These are phyloP conservation scores for Claviceps monticola DNA, from an alignment of 2,329 filamentous ascomycete genomes.

Conservation along the genomic window DNA sequence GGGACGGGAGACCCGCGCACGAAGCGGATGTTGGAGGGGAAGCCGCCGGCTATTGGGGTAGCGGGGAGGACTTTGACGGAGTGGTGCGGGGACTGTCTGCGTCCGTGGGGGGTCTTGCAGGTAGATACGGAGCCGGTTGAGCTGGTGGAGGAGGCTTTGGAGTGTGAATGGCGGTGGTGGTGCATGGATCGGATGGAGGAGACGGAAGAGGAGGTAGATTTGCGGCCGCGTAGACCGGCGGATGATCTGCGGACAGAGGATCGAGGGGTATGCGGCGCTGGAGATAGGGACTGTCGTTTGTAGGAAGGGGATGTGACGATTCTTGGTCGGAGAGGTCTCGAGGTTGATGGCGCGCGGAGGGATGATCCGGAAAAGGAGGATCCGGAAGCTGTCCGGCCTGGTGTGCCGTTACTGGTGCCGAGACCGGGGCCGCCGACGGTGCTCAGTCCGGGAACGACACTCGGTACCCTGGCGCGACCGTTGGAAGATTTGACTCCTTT, in stretches of 20 bases:
- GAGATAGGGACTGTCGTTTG: slow-evolving; percentile 70
- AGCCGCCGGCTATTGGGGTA: slow-evolving; percentile 60
- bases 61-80: slow-evolving; percentile 92
- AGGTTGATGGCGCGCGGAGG: slow-evolving; percentile 14
- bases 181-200: slow-evolving; percentile 88
- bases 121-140: slow-evolving; percentile 62
- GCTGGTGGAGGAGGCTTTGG: slow-evolving; percentile 87
- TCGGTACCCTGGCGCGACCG: slow-evolving; percentile 25
- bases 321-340: slow-evolving; percentile 14
- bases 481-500: slow-evolving; percentile 35
- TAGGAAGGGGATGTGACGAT: slow-evolving; percentile 26
- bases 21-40: slow-evolving; percentile 76
- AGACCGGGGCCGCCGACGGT: background rate
- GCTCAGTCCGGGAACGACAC: slow-evolving; percentile 6
- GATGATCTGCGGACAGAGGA: slow-evolving; percentile 76
- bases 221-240: slow-evolving; percentile 71
- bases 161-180: slow-evolving; percentile 74
- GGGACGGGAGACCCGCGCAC: slow-evolving; percentile 48
- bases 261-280: slow-evolving; percentile 75
- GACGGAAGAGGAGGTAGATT: slow-evolving; percentile 90
- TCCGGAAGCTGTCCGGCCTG: slow-evolving; percentile 11
- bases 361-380: slow-evolving; percentile 11
- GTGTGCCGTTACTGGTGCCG: background rate
- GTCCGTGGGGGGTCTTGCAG: slow-evolving; percentile 50
- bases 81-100: slow-evolving; percentile 65